A percentile compares a stretch with the other conserved stretches of the same genome.
phyloP scores from a whole-genome alignment of 306 rosid species.

The Calophaca sinica region DNA sequence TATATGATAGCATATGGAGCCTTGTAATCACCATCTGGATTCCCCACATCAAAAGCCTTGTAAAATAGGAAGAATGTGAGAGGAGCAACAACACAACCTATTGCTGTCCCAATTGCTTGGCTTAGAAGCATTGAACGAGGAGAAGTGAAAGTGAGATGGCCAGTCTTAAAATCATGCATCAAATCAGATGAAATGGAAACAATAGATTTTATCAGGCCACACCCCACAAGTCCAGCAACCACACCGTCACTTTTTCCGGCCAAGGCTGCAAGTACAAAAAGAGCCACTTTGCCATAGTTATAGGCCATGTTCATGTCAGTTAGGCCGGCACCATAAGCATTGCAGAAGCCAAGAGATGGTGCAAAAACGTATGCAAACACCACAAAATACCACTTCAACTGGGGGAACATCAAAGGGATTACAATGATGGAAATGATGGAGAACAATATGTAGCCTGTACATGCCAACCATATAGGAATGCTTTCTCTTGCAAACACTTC shows the following conservation, averaged over 20 bases:
- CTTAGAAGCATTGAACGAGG: slow-evolving; percentile 91
- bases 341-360: slow-evolving; percentile 96
- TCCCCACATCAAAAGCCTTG: slow-evolving; percentile 90
- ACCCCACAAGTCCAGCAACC: slow-evolving; percentile 94
- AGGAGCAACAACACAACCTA: slow-evolving; percentile 94
- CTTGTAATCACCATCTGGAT: slow-evolving; percentile 87
- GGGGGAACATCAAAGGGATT: slow-evolving; percentile 91
- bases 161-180: slow-evolving; percentile 96
- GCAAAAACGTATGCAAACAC: slow-evolving; percentile 81
- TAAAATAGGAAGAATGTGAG: slow-evolving; percentile 86
- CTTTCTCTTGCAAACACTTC: slow-evolving; percentile 82
- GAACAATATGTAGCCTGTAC: slow-evolving; percentile 69
- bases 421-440: slow-evolving; percentile 74
- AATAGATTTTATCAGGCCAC: slow-evolving; percentile 93
- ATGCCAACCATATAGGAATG: slow-evolving; percentile 87
- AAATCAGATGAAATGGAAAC: slow-evolving; percentile 94
- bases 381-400: slow-evolving; percentile 88
- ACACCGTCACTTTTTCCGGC: slow-evolving; percentile 77
- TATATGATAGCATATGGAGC: slow-evolving; percentile 96
- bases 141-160: slow-evolving; percentile 93
- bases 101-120: slow-evolving; percentile 94
- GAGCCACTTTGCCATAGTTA: slow-evolving; percentile 98
- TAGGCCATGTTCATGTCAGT: slow-evolving; percentile 99
- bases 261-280: slow-evolving; percentile 84
- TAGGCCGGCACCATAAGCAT: slow-evolving; percentile 95